Conservation (phyloP, 495 filamentous ascomycete genomes). For the Xylaria flabelliformis region DNA sequence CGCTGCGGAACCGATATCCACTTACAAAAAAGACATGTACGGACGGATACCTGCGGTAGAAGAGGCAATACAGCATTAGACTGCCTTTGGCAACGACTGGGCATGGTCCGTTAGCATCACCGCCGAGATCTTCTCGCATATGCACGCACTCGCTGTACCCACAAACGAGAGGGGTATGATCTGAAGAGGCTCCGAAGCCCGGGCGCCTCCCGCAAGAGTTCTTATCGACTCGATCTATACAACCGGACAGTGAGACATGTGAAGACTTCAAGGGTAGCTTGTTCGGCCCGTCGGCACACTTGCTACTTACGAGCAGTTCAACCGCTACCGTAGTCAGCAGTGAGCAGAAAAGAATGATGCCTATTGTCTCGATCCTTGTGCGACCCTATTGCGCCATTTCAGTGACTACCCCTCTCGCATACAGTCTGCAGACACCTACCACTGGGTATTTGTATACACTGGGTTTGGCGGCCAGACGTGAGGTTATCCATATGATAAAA, state of each 20-base stretch:
- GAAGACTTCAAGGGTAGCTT: conserved; percentile 24
- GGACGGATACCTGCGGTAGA: conserved; percentile 58
- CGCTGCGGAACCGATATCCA: conserved; percentile 2
- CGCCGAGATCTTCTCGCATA: conserved; percentile 26
- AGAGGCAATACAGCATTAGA: conserved; percentile 60
- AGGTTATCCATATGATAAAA: conserved; percentile 61
- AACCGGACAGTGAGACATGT: conserved; percentile 30
- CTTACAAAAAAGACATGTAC: conserved; percentile 60
- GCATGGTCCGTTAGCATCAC: conserved; percentile 14
- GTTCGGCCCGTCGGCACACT: not conserved
- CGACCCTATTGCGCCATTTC: conserved; percentile 49
- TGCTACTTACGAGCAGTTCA: conserved; percentile 54
- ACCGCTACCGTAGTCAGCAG: conserved; percentile 64
- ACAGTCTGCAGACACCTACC: conserved; percentile 35
- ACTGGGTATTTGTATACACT: conserved; percentile 65
- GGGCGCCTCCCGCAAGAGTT: conserved; percentile 48
- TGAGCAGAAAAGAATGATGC: conserved; percentile 65
- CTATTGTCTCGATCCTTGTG: conserved; percentile 61
- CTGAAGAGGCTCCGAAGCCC: conserved; percentile 49
- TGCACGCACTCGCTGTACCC: conserved; percentile 55
- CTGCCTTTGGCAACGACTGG: conserved; percentile 54
- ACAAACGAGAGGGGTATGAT: conserved; percentile 61
- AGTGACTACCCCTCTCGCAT: conserved; percentile 20
- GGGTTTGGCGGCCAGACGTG: conserved; percentile 55
- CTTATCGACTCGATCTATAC: conserved; percentile 57